Conservation (phyloP, 768 basidiomycete genomes). For the Termitomyces sp. region DNA sequence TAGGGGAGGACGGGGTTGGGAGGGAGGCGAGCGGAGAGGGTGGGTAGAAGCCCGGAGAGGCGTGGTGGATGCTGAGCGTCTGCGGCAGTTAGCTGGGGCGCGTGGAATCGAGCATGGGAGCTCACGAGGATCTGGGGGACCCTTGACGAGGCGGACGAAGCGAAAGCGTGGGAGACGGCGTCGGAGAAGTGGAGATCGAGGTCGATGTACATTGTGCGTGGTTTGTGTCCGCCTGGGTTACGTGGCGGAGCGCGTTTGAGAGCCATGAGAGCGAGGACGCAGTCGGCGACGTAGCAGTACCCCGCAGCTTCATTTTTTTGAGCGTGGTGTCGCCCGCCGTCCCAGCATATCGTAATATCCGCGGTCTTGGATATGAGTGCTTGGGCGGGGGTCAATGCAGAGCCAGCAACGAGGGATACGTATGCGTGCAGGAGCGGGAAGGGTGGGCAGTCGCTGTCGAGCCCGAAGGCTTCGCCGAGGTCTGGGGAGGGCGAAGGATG, state of each 20-base stretch:
- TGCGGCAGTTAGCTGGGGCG: constrained; percentile 13
- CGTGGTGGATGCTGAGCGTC: constrained; percentile 85
- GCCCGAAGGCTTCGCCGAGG: constrained; percentile 24
- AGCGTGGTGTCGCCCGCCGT: constrained; percentile 91
- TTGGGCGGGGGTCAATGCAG: constrained; percentile 67
- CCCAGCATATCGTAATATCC: constrained; percentile 80
- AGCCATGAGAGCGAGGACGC: constrained; percentile 72
- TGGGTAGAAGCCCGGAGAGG: constrained; percentile 83
- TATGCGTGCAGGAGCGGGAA: constrained; percentile 71
- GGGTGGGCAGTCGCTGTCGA: constrained; percentile 64
- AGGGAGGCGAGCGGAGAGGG: constrained; percentile 44
- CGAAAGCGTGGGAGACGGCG: constrained; percentile 77
- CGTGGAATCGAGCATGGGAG: not conserved
- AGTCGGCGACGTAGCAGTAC: constrained; percentile 94
- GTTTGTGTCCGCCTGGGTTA: constrained; percentile 24
- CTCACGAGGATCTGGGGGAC: constrained; percentile 44
- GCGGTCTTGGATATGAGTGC: constrained; percentile 45
- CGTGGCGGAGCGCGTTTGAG: constrained; percentile 40
- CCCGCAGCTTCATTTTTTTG: constrained; percentile 75
- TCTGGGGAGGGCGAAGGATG: not conserved
- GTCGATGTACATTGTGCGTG: constrained; percentile 85
- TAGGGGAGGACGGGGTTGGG: constrained; percentile 25
- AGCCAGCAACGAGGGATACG: constrained; percentile 67
- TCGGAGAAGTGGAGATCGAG: constrained; percentile 92
- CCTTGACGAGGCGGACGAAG: constrained; percentile 29